phyloP scores from a whole-genome alignment of 306 rosid genomes.

The Begonia masoniana region DNA sequence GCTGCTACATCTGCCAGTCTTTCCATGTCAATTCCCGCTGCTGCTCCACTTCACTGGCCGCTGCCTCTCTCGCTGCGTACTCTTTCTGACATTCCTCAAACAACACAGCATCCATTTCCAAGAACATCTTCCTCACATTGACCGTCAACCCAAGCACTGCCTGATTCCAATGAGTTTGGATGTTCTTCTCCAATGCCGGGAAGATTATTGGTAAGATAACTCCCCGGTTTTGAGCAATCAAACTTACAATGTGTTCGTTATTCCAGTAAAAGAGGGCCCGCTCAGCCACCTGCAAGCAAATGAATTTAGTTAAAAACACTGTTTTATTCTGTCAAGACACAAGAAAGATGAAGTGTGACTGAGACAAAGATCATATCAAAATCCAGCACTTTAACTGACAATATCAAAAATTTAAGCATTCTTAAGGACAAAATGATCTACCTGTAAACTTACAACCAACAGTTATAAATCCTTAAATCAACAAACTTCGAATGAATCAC shows the following conservation, averaged over 20 bases:
- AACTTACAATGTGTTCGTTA: conserved; percentile 73
- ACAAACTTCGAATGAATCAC: not conserved
- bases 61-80: conserved; percentile 40
- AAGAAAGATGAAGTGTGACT: no score
- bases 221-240: conserved; percentile 74
- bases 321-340: no score
- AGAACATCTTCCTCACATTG: conserved; percentile 71
- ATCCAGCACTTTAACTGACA: no score
- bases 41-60: conserved; percentile 42
- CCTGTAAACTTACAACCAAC: not conserved
- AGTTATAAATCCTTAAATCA: not conserved
- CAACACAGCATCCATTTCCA: conserved; percentile 76
- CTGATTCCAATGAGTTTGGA: conserved; percentile 69
- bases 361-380: no score
- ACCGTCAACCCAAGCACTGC: conserved; percentile 69
- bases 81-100: conserved; percentile 72
- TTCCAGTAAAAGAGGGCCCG: conserved; percentile 84
- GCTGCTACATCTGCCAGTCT: conserved; percentile 64
- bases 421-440: not conserved
- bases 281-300: conserved; percentile 71
- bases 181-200: conserved; percentile 64
- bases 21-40: conserved; percentile 56
- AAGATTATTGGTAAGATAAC: conserved; percentile 57
- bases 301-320: not conserved
- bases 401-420: not conserved